phyloP scores from a whole-genome alignment of 192 early-diverging fungal genomes.

The Pilobolus umbonatus region DNA sequence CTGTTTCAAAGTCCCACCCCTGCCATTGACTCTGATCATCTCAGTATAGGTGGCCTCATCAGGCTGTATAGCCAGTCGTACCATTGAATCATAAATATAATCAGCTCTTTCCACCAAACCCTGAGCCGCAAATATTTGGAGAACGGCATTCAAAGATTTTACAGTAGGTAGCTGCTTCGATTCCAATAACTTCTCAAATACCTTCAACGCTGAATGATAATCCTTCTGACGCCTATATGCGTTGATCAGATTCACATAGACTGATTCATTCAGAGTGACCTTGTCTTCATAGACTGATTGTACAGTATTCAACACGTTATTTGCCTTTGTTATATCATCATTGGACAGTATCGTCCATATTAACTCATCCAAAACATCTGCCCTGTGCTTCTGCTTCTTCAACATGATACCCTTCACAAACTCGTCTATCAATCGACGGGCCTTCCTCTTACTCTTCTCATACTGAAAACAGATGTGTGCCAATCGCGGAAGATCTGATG shows the following conservation, averaged over 20 bases:
- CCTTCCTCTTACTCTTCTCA: neutral
- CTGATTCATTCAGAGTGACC: neutral
- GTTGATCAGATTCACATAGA: conserved; percentile 24
- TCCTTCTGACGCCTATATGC: conserved; percentile 5
- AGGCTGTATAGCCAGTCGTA: conserved; percentile 7
- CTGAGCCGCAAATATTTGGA: conserved; percentile 28
- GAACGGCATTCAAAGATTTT: conserved; percentile 22
- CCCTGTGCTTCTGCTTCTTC: neutral
- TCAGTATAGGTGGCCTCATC: conserved; percentile 32
- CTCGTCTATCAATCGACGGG: neutral
- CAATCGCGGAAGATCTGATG: conserved; percentile 6
- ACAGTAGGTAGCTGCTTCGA: neutral
- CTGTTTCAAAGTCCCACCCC: neutral
- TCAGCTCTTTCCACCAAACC: conserved; percentile 7
- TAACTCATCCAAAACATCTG: conserved; percentile 24
- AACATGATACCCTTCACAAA: conserved; percentile 1
- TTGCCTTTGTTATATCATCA: conserved; percentile 8
- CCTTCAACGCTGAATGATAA: conserved; percentile 2
- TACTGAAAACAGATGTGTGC: conserved; percentile 1
- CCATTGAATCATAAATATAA: conserved; percentile 28
- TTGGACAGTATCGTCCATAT: conserved; percentile 15
- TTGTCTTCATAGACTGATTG: neutral
- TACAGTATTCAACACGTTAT: neutral
- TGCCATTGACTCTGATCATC: conserved; percentile 15
- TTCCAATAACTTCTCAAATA: conserved; percentile 22